phyloP scores from a whole-genome alignment of 805 yeast species.

The Myxozyma udenii region DNA sequence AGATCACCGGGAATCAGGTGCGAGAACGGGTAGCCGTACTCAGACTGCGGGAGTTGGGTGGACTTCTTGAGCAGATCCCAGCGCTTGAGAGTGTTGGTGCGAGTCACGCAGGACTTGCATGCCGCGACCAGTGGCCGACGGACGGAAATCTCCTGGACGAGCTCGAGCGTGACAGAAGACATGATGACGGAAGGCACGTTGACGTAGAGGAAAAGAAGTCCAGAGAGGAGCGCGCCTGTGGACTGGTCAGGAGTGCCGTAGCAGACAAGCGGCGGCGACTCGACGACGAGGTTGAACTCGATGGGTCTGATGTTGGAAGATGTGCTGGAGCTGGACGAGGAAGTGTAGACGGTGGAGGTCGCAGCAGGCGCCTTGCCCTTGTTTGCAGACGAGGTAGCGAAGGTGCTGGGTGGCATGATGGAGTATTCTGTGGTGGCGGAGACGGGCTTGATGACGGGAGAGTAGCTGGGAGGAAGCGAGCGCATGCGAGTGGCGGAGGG shows the following conservation, averaged over 20 bases:
- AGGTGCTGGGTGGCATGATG: background rate
- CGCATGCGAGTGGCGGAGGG: background rate
- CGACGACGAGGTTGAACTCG: slow-evolving; percentile 60
- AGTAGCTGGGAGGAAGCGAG: background rate
- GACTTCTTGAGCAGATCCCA: slow-evolving; percentile 78
- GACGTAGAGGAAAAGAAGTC: slow-evolving; percentile 63
- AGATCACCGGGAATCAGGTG: slow-evolving; percentile 82
- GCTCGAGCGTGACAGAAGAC: slow-evolving; percentile 56
- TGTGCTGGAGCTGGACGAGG: background rate
- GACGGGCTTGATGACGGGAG: background rate
- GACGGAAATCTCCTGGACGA: slow-evolving; percentile 69
- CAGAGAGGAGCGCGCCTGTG: slow-evolving; percentile 82
- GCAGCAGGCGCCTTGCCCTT: too few species aligned
- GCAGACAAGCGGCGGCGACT: slow-evolving; percentile 85
- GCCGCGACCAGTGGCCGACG: slow-evolving; percentile 60
- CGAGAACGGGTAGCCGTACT: slow-evolving; percentile 88
- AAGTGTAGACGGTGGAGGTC: background rate
- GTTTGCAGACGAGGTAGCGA: too few species aligned
- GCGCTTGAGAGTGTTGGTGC: slow-evolving; percentile 63
- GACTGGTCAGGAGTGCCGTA: slow-evolving; percentile 78
- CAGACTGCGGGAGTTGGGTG: slow-evolving; percentile 61
- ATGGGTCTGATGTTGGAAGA: slow-evolving; percentile 38
- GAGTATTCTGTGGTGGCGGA: background rate
- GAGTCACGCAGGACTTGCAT: slow-evolving; percentile 59
- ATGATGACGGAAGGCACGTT: slow-evolving; percentile 45